phyloP scores from a whole-genome alignment of 2,329 filamentous ascomycete species.

The Plectosphaerella plurivora region DNA sequence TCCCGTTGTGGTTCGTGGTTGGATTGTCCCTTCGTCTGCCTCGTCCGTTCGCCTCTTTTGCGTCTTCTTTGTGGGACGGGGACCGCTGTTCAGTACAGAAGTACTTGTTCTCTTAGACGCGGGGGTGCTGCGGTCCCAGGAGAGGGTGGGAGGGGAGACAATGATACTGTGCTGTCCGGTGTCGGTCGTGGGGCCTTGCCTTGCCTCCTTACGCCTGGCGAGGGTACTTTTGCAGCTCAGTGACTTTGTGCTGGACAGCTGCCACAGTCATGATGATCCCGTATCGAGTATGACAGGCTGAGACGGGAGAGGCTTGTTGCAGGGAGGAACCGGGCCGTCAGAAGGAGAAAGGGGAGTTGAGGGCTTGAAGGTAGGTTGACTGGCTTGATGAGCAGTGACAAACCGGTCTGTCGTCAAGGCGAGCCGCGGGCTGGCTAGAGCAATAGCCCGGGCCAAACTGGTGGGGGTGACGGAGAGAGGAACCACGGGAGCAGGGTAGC shows the following conservation, averaged over 20 bases:
- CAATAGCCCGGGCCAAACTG: neutral
- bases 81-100: neutral
- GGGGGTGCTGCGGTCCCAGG: conserved; percentile 3
- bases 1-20: neutral
- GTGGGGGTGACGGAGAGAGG: neutral
- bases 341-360: neutral
- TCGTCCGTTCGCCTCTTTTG: conserved; percentile 2
- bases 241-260: conserved; percentile 13
- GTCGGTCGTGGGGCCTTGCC: neutral
- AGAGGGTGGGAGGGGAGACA: conserved; percentile 5
- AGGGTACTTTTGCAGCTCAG: conserved; percentile 7
- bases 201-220: too few relatives aligned
- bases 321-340: conserved; percentile 1
- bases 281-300: neutral
- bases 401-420: neutral
- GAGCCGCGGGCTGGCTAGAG: conserved; percentile 2
- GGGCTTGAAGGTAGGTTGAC: conserved; percentile 1
- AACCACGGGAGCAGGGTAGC: neutral
- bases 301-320: neutral
- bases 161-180: conserved; percentile 8
- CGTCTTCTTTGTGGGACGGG: conserved; percentile 6
- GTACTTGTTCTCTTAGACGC: neutral
- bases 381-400: conserved; percentile 4
- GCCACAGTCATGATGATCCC: neutral
- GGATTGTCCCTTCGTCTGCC: conserved; percentile 5